Evolutionary conservation across 352 stramenopile species (phyloP).

Genomic region (Globisporangium acanthophoron): DNA sequence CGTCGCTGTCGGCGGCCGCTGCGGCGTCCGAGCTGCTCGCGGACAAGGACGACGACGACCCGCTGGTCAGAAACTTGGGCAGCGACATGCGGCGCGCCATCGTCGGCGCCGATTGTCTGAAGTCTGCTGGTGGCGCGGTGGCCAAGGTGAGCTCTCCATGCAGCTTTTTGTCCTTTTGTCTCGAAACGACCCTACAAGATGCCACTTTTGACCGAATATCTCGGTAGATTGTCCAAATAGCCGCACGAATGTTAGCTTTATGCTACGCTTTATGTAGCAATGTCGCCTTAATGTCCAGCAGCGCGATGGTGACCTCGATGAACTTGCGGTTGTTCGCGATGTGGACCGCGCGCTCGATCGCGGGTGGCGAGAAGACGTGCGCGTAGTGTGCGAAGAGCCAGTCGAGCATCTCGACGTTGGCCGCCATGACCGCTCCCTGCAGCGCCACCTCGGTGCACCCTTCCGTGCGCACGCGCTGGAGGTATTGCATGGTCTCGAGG

Average conservation of each 20-base stretch:
- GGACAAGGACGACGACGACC: too few relatives aligned
- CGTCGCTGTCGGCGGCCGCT: conserved; percentile 6
- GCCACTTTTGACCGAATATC: too few relatives aligned
- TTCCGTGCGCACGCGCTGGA: conserved; percentile 8
- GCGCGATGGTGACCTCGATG: conserved; percentile 14
- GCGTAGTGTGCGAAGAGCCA: conserved; percentile 17
- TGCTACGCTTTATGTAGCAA: neutral
- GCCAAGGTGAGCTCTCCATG: too few relatives aligned
- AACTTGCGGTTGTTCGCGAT: conserved; percentile 18
- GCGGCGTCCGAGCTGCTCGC: neutral
- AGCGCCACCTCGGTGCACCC: conserved; percentile 12
- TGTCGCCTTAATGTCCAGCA: conserved; percentile 7
- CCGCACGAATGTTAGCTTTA: too few relatives aligned
- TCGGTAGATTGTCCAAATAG: too few relatives aligned
- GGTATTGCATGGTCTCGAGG: conserved; percentile 12
- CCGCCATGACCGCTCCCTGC: conserved; percentile 9
- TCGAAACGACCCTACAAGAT: too few relatives aligned
- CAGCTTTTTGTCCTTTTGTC: too few relatives aligned
- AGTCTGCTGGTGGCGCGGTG: neutral
- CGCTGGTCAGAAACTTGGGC: conserved; percentile 15
- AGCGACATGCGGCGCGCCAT: conserved; percentile 15
- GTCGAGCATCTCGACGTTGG: conserved; percentile 15
- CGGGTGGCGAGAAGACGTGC: conserved; percentile 11
- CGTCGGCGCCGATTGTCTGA: neutral
- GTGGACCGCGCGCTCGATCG: conserved; percentile 9